These are phyloP conservation scores for Durio zibethinus DNA, from an alignment of 345 rosid genomes.

Conservation along the genomic window DNA sequence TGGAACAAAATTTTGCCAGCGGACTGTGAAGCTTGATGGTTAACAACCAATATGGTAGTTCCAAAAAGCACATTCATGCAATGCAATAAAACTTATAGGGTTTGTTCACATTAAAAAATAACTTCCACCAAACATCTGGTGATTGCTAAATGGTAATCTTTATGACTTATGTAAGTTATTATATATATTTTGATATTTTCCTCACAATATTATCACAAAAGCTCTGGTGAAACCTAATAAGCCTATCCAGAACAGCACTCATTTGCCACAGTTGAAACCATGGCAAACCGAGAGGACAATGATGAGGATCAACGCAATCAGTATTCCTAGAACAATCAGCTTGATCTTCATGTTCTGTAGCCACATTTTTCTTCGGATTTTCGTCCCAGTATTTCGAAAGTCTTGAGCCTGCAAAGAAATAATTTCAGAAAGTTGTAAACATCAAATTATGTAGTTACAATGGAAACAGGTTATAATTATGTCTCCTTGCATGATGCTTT, in stretches of 20 bases:
- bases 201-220: constrained; percentile 18
- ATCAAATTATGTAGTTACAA: background rate
- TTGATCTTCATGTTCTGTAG: constrained; percentile 91
- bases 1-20: background rate
- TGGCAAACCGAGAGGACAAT: constrained; percentile 68
- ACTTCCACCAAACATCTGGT: constrained; percentile 12
- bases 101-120: constrained; percentile 23
- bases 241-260: constrained; percentile 4
- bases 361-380: constrained; percentile 92
- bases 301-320: constrained; percentile 71
- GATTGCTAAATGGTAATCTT: constrained; percentile 13
- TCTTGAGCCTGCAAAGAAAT: constrained; percentile 72
- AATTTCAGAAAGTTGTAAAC: background rate
- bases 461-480: background rate
- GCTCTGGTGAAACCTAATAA: background rate
- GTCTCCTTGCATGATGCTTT: background rate
- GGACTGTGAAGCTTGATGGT: background rate
- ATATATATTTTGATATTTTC: constrained; percentile 16
- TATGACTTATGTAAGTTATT: constrained; percentile 20
- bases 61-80: constrained; percentile 5
- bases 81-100: constrained; percentile 1
- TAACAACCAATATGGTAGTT: background rate
- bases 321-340: constrained; percentile 70
- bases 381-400: constrained; percentile 79
- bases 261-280: constrained; percentile 58